phyloP scores from a whole-genome alignment of 441 rosid genomes.

The Gossypium trilobum region DNA sequence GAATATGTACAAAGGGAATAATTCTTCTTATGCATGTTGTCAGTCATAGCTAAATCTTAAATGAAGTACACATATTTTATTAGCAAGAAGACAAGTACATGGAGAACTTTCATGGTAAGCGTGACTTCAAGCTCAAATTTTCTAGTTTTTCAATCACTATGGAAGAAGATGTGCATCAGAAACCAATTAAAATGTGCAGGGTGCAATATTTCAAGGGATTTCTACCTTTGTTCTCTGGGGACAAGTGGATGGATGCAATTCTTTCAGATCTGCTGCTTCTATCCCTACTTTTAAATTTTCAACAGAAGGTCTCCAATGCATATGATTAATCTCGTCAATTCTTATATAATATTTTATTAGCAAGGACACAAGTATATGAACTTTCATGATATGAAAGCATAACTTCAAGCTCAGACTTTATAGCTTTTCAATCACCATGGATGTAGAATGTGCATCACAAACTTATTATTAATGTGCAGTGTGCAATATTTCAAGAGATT shows the following conservation, averaged over 20 bases:
- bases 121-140: not conserved
- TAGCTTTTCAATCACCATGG: not conserved
- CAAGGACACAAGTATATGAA: not conserved
- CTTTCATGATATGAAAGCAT: not conserved
- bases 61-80: not conserved
- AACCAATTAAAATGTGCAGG: not conserved
- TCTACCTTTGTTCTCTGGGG: slow-evolving; percentile 10
- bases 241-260: slow-evolving; percentile 32
- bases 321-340: slow-evolving; percentile 45
- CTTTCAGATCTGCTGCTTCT: slow-evolving; percentile 38
- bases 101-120: not conserved
- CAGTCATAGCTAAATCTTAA: not conserved
- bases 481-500: slow-evolving; percentile 1
- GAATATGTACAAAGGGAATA: not conserved
- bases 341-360: not conserved
- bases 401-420: not conserved
- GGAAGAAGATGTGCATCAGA: not conserved
- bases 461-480: no score
- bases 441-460: not conserved
- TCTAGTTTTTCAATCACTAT: not conserved
- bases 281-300: slow-evolving; percentile 79
- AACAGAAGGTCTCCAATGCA: slow-evolving; percentile 75
- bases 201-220: not conserved
- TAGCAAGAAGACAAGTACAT: not conserved
- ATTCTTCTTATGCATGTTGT: not conserved